Evolutionary conservation across 192 early-diverging fungal species (phyloP).

Genomic region (Rhizophagus clarus): DNA sequence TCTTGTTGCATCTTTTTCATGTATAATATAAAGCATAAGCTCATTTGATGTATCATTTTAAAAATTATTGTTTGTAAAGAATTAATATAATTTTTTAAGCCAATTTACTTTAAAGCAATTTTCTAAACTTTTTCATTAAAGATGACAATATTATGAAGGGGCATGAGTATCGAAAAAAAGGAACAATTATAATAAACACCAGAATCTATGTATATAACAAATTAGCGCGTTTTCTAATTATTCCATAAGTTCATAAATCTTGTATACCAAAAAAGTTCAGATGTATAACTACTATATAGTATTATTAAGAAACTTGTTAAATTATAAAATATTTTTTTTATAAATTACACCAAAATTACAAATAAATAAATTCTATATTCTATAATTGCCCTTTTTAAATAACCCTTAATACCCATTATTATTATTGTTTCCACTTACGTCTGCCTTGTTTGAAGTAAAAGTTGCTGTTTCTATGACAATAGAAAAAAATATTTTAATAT

Average conservation of each 20-base stretch:
- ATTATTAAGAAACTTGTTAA: background rate
- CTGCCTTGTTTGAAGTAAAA: slow-evolving; percentile 6
- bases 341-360: background rate
- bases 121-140: background rate
- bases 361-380: background rate
- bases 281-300: background rate
- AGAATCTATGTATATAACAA: background rate
- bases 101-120: background rate
- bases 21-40: no score
- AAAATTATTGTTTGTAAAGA: no score
- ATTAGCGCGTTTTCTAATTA: background rate
- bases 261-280: background rate
- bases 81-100: no score
- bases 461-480: slow-evolving; percentile 7
- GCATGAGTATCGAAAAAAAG: background rate
- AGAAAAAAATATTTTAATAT: background rate
- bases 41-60: no score
- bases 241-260: background rate
- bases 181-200: background rate
- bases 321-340: background rate
- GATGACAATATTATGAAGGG: no score
- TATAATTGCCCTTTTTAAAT: background rate
- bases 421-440: slow-evolving; percentile 6
- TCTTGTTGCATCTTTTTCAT: no score
- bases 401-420: background rate